Base-by-base conservation (phyloP, 2,329 filamentous ascomycete species). In the Venturia asperata region DNA sequence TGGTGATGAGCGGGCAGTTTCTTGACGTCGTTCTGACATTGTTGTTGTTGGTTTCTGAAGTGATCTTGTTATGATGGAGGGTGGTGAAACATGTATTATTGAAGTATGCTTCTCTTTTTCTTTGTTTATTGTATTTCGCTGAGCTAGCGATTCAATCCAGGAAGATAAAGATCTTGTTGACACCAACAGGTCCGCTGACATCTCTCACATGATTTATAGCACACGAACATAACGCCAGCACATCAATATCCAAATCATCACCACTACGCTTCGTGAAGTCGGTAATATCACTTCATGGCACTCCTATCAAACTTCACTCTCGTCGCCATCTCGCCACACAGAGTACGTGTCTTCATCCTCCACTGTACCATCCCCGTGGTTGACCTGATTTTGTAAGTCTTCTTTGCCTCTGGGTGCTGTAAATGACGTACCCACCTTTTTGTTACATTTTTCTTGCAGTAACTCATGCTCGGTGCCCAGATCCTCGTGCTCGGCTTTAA, bases 141-240 rank as follows among this genome's bases (percentile, higher is more conserved):
- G n/a, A 15, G 21, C 13, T 52, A 21, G 27, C 11, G 42, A 27
- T 34, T 34, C 30, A 34, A 6, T 34, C 39, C 1, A 17, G 47
- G 47, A 11, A 52, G 10, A 17, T 5, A 15, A 52, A 13, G 21
- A 1, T 15, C 21, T 47, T 45, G n/a, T 19, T 45, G 5, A 5
- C n/a, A 19, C 17, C 17, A 19, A 47, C 5, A 19, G n/a, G 6
- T 21, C 21, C 5, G 6, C n/a, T 24, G 45, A 47, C 21, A 24
- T 3, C 19, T 24, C 11, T 21, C 19, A 47, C 9, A 41, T 41
- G 10, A 41, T n/a, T 6, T 45, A 45, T 7, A 27, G 5, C 47
- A 52, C 47, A 52, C 21, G 47, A 52, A 21, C 21, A 52, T 52
- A 27, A 17, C 47, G 47, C 47, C 47, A 52, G 21, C 47, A 52